Percentiles rank a stretch among this genome's conserved stretches.
phyloP scores from a whole-genome alignment of 2,329 filamentous ascomycete genomes.

The Trichoderma lentiforme region DNA sequence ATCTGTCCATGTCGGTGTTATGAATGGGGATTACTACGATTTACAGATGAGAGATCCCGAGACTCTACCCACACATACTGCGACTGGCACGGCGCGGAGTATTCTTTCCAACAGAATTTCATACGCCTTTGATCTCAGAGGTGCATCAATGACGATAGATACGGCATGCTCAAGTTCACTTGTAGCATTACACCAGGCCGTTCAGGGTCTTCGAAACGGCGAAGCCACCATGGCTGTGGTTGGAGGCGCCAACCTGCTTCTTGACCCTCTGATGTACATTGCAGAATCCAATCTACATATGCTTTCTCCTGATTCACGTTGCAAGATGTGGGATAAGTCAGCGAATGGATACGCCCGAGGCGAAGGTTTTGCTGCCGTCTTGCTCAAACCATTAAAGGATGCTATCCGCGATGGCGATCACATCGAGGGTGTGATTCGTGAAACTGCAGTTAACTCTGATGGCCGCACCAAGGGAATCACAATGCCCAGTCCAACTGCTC shows the following conservation, averaged over 20 bases:
- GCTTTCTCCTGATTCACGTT: conserved; percentile 26
- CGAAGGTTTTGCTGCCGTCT: too few species aligned
- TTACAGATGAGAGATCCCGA: too few species aligned
- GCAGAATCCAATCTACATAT: conserved; percentile 19
- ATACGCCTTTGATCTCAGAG: conserved; percentile 46
- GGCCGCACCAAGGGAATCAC: too few species aligned
- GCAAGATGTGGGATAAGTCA: conserved; percentile 33
- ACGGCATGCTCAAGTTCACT: conserved; percentile 50
- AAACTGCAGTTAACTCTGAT: too few species aligned
- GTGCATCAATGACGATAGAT: conserved; percentile 47
- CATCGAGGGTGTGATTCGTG: too few species aligned
- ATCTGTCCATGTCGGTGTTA: conserved; percentile 36
- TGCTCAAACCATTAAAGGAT: too few species aligned
- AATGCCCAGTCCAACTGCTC: too few species aligned
- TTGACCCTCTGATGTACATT: not conserved
- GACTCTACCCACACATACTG: too few species aligned
- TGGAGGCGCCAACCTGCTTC: too few species aligned
- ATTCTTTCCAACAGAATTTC: conserved; percentile 24
- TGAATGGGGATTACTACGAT: conserved; percentile 16
- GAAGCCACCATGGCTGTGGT: not conserved
- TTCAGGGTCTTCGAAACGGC: conserved; percentile 25
- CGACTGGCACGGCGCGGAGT: too few species aligned
- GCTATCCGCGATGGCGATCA: too few species aligned
- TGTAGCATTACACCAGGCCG: conserved; percentile 44
- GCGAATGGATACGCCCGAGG: not conserved